Conservation (phyloP, 441 rosid species). For the Metrosideros polymorpha region DNA sequence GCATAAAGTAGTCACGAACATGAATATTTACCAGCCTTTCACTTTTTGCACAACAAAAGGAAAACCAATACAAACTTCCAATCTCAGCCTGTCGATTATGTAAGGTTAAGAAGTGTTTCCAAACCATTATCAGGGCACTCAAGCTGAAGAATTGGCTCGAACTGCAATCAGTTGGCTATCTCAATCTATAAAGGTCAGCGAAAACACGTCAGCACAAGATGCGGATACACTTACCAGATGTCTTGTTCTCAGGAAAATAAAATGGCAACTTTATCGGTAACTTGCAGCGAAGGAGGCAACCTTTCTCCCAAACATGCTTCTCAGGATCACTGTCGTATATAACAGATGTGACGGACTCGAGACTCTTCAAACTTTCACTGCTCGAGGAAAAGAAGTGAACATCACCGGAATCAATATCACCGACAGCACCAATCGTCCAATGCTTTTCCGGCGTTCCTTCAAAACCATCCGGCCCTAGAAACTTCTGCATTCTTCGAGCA, state of each 20-base stretch:
- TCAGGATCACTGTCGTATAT: slow-evolving; percentile 49
- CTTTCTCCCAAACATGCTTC: slow-evolving; percentile 66
- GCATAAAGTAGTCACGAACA: background rate
- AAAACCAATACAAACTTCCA: background rate
- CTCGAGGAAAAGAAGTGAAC: slow-evolving; percentile 44
- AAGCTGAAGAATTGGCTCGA: background rate
- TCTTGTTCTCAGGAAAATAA: slow-evolving; percentile 40
- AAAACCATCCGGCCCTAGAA: slow-evolving; percentile 28
- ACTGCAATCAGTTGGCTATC: background rate
- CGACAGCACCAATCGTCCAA: slow-evolving; percentile 50
- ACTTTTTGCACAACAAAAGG: background rate
- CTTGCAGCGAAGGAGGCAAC: slow-evolving; percentile 72
- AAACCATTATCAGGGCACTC: background rate
- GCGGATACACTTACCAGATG: slow-evolving; percentile 35
- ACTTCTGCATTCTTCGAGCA: slow-evolving; percentile 41
- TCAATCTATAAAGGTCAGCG: background rate
- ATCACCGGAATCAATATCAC: slow-evolving; percentile 26
- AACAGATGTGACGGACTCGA: slow-evolving; percentile 40
- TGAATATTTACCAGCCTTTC: background rate
- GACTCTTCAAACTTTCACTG: slow-evolving; percentile 17
- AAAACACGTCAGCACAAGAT: background rate
- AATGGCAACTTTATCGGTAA: slow-evolving; percentile 60
- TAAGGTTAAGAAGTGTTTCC: background rate
- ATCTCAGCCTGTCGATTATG: background rate
- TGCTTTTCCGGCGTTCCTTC: slow-evolving; percentile 13